Evolutionary conservation across 2,329 filamentous ascomycete genomes (phyloP).

Genomic region (Colletotrichum lupini): DNA sequence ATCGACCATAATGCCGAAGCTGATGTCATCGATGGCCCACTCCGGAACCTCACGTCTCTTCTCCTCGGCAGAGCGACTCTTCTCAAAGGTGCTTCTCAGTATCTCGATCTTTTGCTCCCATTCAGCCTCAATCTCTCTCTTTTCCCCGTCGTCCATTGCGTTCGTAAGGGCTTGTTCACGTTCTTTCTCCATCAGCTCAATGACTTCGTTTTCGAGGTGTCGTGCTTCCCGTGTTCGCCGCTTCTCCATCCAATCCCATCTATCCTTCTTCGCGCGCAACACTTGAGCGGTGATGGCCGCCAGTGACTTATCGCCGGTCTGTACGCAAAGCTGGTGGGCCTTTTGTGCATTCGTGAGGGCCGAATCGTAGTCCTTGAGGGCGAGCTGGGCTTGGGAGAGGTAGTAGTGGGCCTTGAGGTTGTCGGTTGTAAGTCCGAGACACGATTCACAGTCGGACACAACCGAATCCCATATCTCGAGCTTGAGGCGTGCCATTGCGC

Average conservation of each 20-base stretch:
- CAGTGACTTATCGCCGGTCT: conserved; percentile 73
- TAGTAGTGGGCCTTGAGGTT: conserved; percentile 88
- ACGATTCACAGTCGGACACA: conserved; percentile 80
- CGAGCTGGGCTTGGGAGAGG: conserved; percentile 85
- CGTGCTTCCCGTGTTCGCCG: conserved; percentile 65
- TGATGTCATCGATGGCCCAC: conserved; percentile 81
- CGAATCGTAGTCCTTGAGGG: conserved; percentile 76
- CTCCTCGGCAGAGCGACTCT: conserved; percentile 55
- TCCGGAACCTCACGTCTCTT: conserved; percentile 74
- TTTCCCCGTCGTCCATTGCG: conserved; percentile 59
- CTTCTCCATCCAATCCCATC: conserved; percentile 82
- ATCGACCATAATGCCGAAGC: conserved; percentile 79
- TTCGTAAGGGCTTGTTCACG: conserved; percentile 53
- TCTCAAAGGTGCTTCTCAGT: conserved; percentile 63
- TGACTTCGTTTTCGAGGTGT: conserved; percentile 70
- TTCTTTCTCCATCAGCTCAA: conserved; percentile 61
- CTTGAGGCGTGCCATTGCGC: conserved; percentile 84
- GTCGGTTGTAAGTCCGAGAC: conserved; percentile 73
- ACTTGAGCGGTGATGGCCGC: conserved; percentile 79
- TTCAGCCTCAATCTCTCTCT: conserved; percentile 58
- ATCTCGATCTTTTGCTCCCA: conserved; percentile 57
- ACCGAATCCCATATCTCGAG: conserved; percentile 79
- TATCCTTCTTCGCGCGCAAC: conserved; percentile 83
- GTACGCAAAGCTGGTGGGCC: conserved; percentile 78
- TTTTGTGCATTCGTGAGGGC: conserved; percentile 76